These are phyloP conservation scores for Malassezia furfur DNA, from an alignment of 1,284 basidiomycete genomes.

Conservation along the genomic window DNA sequence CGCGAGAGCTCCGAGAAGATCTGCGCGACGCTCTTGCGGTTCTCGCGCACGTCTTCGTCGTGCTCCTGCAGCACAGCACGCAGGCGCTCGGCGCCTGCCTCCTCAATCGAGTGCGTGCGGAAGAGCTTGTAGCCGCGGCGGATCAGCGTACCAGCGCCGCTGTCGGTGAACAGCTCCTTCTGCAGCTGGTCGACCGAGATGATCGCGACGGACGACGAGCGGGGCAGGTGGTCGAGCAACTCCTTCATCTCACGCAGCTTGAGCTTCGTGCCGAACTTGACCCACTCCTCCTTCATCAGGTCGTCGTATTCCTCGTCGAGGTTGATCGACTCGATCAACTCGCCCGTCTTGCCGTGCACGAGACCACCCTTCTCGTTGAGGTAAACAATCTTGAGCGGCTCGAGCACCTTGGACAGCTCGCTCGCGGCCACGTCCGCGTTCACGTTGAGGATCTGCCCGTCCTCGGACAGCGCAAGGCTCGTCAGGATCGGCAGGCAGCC, in stretches of 20 bases:
- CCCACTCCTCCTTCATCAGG: conserved; percentile 98
- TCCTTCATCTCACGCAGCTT: conserved; percentile 99
- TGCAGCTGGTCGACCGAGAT: conserved; percentile 88
- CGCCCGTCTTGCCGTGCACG: conserved; percentile 72
- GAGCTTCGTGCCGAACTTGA: conserved; percentile 98
- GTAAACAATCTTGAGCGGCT: conserved; percentile 81
- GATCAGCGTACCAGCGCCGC: conserved; percentile 91
- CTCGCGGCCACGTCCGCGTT: conserved; percentile 47
- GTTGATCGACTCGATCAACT: conserved; percentile 77
- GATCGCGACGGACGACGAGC: conserved; percentile 94
- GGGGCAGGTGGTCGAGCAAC: conserved; percentile 91
- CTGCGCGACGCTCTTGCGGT: conserved; percentile 76
- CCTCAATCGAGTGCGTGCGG: conserved; percentile 71
- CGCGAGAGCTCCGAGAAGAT: conserved; percentile 65
- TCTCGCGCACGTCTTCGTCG: conserved; percentile 79
- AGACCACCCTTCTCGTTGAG: conserved; percentile 96
- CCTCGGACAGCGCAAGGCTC: conserved; percentile 42
- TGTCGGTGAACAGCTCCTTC: conserved; percentile 97
- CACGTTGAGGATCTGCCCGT: conserved; percentile 48
- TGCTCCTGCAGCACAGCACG: conserved; percentile 60
- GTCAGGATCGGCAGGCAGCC: conserved; percentile 48
- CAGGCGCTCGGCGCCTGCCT: conserved; percentile 81
- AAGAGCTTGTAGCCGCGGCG: conserved; percentile 96
- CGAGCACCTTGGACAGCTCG: conserved; percentile 47
- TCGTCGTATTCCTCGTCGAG: conserved; percentile 96